These are phyloP conservation scores for Akanthomyces lecanii DNA, from an alignment of 2,329 filamentous ascomycete species.

Conservation along the genomic window DNA sequence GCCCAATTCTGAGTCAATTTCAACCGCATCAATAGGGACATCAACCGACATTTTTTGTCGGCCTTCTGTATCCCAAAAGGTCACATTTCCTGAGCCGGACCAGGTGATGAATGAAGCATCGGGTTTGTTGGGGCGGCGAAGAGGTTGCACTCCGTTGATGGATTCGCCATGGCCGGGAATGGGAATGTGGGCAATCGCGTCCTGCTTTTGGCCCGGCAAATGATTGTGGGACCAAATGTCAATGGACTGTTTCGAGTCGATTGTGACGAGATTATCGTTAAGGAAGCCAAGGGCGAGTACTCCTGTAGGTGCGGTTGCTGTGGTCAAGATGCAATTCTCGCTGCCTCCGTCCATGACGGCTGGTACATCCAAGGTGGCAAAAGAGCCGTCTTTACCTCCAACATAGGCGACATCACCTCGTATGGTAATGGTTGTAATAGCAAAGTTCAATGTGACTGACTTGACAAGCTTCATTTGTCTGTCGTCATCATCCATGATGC, in stretches of 20 bases:
- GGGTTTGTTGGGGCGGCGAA: constrained; percentile 56
- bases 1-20: constrained; percentile 47
- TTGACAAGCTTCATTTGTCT: constrained; percentile 67
- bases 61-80: constrained; percentile 78
- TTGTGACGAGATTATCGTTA: constrained; percentile 62
- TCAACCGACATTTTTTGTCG: constrained; percentile 59
- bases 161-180: constrained; percentile 61
- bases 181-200: constrained; percentile 44
- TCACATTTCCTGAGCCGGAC: constrained; percentile 74
- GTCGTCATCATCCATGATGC: constrained; percentile 73
- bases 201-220: constrained; percentile 36
- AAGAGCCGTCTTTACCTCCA: constrained; percentile 62
- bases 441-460: constrained; percentile 62
- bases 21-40: constrained; percentile 64
- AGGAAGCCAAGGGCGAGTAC: constrained; percentile 68
- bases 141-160: constrained; percentile 67
- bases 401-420: constrained; percentile 58
- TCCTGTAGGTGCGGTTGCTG: constrained; percentile 36
- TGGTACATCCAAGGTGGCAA: constrained; percentile 49
- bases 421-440: constrained; percentile 62
- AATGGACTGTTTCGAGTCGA: constrained; percentile 73
- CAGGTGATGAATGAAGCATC: constrained; percentile 81
- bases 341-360: constrained; percentile 41
- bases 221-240: constrained; percentile 56
- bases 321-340: constrained; percentile 35